These are phyloP conservation scores for Irpex rosettiformis DNA, from an alignment of 1,284 basidiomycete species.

Conservation along the genomic window DNA sequence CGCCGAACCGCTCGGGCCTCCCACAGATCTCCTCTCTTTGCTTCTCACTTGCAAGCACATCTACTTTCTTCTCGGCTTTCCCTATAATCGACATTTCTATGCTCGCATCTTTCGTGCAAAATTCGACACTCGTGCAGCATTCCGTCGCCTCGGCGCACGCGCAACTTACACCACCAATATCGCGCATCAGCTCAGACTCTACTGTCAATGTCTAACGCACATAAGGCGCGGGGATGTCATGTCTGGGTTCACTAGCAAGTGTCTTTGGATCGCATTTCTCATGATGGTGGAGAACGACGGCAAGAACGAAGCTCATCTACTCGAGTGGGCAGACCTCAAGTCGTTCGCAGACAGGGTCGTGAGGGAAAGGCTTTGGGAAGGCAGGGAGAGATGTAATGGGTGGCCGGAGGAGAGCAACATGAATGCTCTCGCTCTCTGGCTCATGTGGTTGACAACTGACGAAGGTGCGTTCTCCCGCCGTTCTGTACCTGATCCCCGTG, in stretches of 20 bases:
- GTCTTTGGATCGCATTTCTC: constrained; percentile 56
- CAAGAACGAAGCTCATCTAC: constrained; percentile 56
- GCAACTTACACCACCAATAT: constrained; percentile 38
- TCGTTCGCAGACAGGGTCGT: constrained; percentile 45
- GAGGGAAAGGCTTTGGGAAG: constrained; percentile 42
- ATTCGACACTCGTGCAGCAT: constrained; percentile 58
- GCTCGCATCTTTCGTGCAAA: constrained; percentile 53
- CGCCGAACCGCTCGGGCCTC: constrained; percentile 38
- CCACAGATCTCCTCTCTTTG: constrained; percentile 42
- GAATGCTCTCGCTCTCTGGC: constrained; percentile 58
- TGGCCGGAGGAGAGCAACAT: constrained; percentile 53
- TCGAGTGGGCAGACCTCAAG: constrained; percentile 49
- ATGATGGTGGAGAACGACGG: constrained; percentile 78
- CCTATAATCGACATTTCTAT: constrained; percentile 54
- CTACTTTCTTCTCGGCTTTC: constrained; percentile 38
- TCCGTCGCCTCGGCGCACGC: constrained; percentile 47
- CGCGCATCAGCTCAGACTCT: constrained; percentile 43
- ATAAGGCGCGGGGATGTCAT: constrained; percentile 39
- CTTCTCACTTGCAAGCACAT: constrained; percentile 46
- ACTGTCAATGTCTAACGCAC: constrained; percentile 38
- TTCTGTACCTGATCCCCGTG: not conserved
- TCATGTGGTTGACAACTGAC: constrained; percentile 58
- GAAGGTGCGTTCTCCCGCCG: constrained; percentile 33
- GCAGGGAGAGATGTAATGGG: constrained; percentile 35
- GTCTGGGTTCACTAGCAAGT: constrained; percentile 29